These are phyloP conservation scores for Yarrowia deformans DNA, from an alignment of 805 yeast species.

Conservation along the genomic window DNA sequence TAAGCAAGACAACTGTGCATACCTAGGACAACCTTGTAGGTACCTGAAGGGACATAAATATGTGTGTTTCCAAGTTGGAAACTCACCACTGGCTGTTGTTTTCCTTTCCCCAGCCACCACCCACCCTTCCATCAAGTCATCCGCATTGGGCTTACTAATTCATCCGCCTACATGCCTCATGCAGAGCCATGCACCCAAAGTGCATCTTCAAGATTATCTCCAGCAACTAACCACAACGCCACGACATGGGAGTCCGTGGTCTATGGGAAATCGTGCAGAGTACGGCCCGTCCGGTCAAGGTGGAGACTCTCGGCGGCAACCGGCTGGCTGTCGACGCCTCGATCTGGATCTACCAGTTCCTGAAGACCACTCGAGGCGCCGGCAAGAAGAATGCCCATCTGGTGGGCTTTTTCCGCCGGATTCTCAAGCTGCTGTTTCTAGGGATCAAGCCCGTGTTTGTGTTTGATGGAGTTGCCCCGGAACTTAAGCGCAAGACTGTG, in stretches of 20 bases:
- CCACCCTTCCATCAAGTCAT: too few species aligned
- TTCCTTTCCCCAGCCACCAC: too few species aligned
- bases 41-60: too few species aligned
- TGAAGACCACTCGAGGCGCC: conserved; percentile 87
- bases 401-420: conserved; percentile 93
- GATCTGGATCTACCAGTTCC: conserved; percentile 96
- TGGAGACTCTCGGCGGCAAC: conserved; percentile 82
- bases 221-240: background rate
- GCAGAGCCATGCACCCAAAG: background rate
- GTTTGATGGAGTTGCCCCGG: conserved; percentile 95
- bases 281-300: conserved; percentile 84
- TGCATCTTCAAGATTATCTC: background rate
- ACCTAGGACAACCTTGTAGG: too few species aligned
- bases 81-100: too few species aligned
- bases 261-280: conserved; percentile 93
- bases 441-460: conserved; percentile 91
- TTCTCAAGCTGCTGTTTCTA: conserved; percentile 85
- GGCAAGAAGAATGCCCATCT: conserved; percentile 84
- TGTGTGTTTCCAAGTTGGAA: too few species aligned
- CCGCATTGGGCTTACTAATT: background rate
- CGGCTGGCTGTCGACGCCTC: conserved; percentile 95
- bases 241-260: conserved; percentile 92
- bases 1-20: too few species aligned
- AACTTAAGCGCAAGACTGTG: conserved; percentile 79
- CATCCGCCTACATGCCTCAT: background rate